Evolutionary conservation across 495 filamentous ascomycete genomes (phyloP), one percentile per base, ranked within the genome.

Genomic region (Hyaloscypha finlandica): DNA sequence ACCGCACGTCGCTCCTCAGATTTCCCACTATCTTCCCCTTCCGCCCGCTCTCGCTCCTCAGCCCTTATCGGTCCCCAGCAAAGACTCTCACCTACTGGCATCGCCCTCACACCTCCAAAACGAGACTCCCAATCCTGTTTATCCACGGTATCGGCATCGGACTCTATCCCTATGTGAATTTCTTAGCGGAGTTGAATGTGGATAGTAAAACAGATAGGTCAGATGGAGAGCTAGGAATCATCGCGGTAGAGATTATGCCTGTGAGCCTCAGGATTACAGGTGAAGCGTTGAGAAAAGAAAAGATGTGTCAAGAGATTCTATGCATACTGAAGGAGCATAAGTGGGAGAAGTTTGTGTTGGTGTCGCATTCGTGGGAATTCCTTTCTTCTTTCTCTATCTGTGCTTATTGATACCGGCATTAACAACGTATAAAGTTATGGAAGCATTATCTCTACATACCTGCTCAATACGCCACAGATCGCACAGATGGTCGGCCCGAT

Each of bases 111-210:
- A 82, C 75, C 8, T 83, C 86, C 3, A 75, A 73, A n/a, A 72
- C 76, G 11, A 77, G 77, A 30, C 70, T 81, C 2, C 88, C 88
- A 0, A 71, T 89, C 55, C 69, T 90, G 4, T 89, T 89, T 74
- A 76, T 89, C 30, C 88, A 90, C 70, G 88, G 88, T 20, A 88
- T 90, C 53, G 86, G 87, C 54, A 83, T 90, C 54, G 88, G 88
- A 0, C 80, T 90, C 19, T 86, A 81, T 69, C 78, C 87, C 5
- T 90, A 90, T 62, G 75, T 76, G 19, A 69, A 72, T 32, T 87
- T 89, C 72, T 75, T 89, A 0, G 64, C 66, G 20, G 74, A 80
- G 33, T 72, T 88, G 22, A 81, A 80, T 63, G 22, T 63, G 16
- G 78, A 6, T 69, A 25, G 25, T 25, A 25, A 25, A 25, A 82